Percentiles rank a stretch among this genome's conserved stretches.
Evolutionary conservation across 169 alveolate genomes (phyloP).

Genomic region (Plasmodium gonderi): DNA sequence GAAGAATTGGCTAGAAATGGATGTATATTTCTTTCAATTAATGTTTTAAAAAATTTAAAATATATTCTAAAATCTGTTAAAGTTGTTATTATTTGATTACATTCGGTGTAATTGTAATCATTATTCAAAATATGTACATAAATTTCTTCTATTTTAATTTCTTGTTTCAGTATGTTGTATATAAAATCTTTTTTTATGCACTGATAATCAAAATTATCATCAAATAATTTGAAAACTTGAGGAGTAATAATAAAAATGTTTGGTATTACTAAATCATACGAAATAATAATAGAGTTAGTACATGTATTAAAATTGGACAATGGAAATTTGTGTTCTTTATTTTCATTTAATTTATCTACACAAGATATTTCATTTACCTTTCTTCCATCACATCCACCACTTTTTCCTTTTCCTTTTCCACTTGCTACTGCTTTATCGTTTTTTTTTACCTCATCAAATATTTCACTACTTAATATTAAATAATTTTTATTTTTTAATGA

Average conservation of each 20-base stretch:
- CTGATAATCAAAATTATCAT: constrained; percentile 73
- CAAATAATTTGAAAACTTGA: constrained; percentile 60
- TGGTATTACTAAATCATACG: constrained; percentile 40
- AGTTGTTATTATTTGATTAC: constrained; percentile 65
- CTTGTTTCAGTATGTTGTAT: constrained; percentile 64
- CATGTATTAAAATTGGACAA: constrained; percentile 2
- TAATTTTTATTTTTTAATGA: constrained; percentile 47
- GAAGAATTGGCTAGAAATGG: constrained; percentile 53
- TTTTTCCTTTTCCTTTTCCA: background rate
- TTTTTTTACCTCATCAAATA: constrained; percentile 39
- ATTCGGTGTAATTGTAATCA: constrained; percentile 62
- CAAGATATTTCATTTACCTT: background rate
- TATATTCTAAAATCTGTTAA: constrained; percentile 62
- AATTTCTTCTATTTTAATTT: constrained; percentile 71
- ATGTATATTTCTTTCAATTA: constrained; percentile 70
- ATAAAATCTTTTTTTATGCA: constrained; percentile 61
- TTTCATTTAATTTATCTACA: background rate
- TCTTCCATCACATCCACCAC: background rate
- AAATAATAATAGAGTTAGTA: constrained; percentile 19
- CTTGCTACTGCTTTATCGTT: background rate
- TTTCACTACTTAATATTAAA: constrained; percentile 32
- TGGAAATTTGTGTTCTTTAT: background rate
- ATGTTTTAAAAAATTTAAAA: constrained; percentile 54
- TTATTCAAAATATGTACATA: constrained; percentile 46
- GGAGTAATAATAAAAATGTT: constrained; percentile 72